Evolutionary conservation across 2,329 filamentous ascomycete species (phyloP), one percentile per base, ranked within the genome.

Genomic region (Fusarium piperis): DNA sequence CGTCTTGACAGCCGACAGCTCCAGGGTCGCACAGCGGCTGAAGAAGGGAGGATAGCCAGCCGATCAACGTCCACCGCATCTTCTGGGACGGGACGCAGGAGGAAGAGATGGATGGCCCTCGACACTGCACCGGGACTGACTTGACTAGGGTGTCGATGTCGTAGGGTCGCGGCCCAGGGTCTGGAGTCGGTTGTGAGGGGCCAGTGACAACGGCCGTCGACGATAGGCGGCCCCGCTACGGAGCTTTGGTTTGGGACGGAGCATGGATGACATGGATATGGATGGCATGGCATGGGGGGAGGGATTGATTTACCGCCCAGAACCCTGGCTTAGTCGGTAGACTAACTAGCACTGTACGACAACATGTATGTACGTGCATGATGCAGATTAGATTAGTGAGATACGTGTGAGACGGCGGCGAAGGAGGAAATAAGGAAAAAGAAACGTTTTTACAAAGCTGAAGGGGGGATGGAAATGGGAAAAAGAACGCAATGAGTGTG

Each of bases 1-100:
- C 65, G 65, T 68, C 62, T 52, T 65, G 63, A 65, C 64, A 67
- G 55, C 67, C 60, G 58, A 62, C 62, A 71, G 59, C 65, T 68
- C 63, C 59, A 33, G 64, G 59, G 70, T 68, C 66, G 64, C 72
- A 71, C 59, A 67, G 46, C 59, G 53, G 65, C 59, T 48, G 65
- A 66, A 46, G 26, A 57, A 71, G 28, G 33, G 44, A 39, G 59
- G 35, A 35, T 36, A 53, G 30, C 32, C 26, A 55, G 18, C 26
- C 59, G 23, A 26, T 67, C 67, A 51, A 70, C 53, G 63, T 41
- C 67, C 60, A 58, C 64, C 64, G 64, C 67, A 56, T 33, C 20
- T 59, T 71, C 35, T 23, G 28, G 23, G 64, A 28, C 36, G 9
- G 38, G 18, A 33, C 32, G 51, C 51, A 53, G 51, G 51, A 53